Evolutionary conservation across 2,329 filamentous ascomycete genomes (phyloP), one percentile per base, ranked within the genome.

Genomic region (Didymella pinodella): DNA sequence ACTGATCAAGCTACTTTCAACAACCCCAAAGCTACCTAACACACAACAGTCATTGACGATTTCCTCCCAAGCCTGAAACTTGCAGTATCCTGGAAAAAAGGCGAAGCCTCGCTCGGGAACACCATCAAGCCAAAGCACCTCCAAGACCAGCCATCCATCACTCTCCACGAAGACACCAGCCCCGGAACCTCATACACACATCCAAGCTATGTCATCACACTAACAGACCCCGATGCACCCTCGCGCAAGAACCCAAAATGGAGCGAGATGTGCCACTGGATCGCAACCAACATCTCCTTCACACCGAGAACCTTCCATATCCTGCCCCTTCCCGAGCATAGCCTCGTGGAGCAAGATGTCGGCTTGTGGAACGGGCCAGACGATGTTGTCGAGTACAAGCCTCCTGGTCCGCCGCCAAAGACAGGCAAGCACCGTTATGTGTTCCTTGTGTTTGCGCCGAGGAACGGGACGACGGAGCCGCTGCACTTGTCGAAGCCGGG

Each of bases 141-240:
- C 10, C 75, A 81, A 51, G 60, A 78, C 7, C 65, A 72, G 20
- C 83, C 83, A 1, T 63, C 71, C 18, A 73, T 84, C 50, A 65
- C 67, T 5, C 71, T 83, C 44, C 66, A 78, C 47, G 69, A 78
- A 31, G 66, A 74, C 28, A 65, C 65, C 12, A 72, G 65, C 26
- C 58, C 66, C 7, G 63, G 52, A 18, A 55, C 57, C 43, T 53
- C 63, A 31, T 61, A 64, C 31, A 56, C 68, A 10, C 68, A 71
- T 50, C 71, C 77, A 44, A 78, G 77, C 38, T 82, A 85, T 57
- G 81, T 81, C 4, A 61, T 87, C 49, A 78, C 80, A 11, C 75
- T 87, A 4, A 86, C 84, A 1, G 85, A 87, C 66, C 85, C 85
- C 0, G 85, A 87, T 70, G 85, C 85, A n/a, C 84, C 82, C 2